Evolutionary conservation across 2,329 filamentous ascomycete species (phyloP).

Genomic region (Pyricularia sp.): DNA sequence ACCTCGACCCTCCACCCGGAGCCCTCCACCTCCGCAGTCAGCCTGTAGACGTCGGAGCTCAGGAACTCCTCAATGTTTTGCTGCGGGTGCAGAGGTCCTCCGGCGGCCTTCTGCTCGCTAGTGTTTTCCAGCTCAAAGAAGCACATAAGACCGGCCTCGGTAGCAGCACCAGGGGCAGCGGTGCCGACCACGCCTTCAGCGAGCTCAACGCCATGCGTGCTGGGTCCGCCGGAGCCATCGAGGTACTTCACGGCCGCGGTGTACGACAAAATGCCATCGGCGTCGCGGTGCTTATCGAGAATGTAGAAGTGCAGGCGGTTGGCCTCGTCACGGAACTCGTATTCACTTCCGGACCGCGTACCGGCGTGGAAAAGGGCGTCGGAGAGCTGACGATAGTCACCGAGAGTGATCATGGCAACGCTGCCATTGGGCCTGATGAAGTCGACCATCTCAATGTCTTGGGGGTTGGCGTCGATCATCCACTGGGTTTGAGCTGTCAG

Average conservation of each 20-base stretch:
- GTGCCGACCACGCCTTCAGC: constrained; percentile 16
- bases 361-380: constrained; percentile 43
- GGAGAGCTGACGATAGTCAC: constrained; percentile 38
- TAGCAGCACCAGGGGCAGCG: constrained; percentile 10
- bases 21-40: constrained; percentile 28
- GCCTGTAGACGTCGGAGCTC: constrained; percentile 31
- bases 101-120: constrained; percentile 18
- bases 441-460: constrained; percentile 36
- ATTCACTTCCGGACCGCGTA: constrained; percentile 35
- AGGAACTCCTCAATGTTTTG: constrained; percentile 24
- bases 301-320: constrained; percentile 39
- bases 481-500: constrained; percentile 19
- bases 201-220: constrained; percentile 23
- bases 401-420: constrained; percentile 30
- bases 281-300: constrained; percentile 26
- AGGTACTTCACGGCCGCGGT: constrained; percentile 32
- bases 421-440: constrained; percentile 36
- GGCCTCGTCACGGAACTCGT: constrained; percentile 31
- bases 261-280: constrained; percentile 31
- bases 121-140: constrained; percentile 34
- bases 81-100: constrained; percentile 14
- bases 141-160: constrained; percentile 26
- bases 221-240: constrained; percentile 19
- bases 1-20: constrained; percentile 32
- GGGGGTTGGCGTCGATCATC: constrained; percentile 39